phyloP scores from a whole-genome alignment of 352 stramenopile genomes.

The Phytopythium delawarense region DNA sequence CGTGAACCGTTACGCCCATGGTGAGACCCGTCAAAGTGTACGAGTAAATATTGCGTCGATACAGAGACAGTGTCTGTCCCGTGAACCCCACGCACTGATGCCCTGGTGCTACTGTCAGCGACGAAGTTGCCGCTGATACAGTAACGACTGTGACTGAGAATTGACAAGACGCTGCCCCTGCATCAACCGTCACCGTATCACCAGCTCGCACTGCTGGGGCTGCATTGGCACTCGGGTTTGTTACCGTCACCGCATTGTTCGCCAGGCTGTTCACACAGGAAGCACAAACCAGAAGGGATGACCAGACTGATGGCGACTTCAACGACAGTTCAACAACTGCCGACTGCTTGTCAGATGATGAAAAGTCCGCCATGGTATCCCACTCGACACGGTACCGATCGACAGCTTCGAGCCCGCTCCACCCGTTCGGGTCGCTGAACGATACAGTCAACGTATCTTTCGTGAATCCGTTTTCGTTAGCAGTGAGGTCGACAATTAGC shows the following conservation, averaged over 20 bases:
- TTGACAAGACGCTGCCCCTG: conserved; percentile 43
- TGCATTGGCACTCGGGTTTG: conserved; percentile 20
- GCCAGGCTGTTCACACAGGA: conserved; percentile 41
- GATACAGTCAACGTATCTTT: conserved; percentile 51
- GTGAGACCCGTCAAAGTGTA: conserved; percentile 81
- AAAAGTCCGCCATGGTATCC: conserved; percentile 70
- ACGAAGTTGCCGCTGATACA: conserved; percentile 16
- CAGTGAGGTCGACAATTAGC: conserved; percentile 20
- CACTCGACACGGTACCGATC: conserved; percentile 91
- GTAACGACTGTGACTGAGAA: conserved; percentile 27
- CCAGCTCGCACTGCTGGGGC: conserved; percentile 18
- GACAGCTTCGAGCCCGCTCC: conserved; percentile 70
- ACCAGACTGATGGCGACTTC: conserved; percentile 17
- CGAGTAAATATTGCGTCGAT: conserved; percentile 49
- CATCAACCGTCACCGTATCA: conserved; percentile 53
- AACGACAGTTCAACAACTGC: conserved; percentile 29
- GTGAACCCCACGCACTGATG: conserved; percentile 51
- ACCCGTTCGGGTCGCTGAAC: conserved; percentile 64
- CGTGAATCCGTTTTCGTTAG: conserved; percentile 66
- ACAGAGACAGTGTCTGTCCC: conserved; percentile 31
- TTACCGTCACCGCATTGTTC: conserved; percentile 18
- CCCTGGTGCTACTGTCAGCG: conserved; percentile 28
- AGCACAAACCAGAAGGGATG: conserved; percentile 30
- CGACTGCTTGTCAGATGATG: conserved; percentile 28
- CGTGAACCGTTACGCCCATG: conserved; percentile 87